Evolutionary conservation across 495 filamentous ascomycete species (phyloP), one percentile per base, ranked within the genome.

Genomic region (Talaromyces stipitatus): DNA sequence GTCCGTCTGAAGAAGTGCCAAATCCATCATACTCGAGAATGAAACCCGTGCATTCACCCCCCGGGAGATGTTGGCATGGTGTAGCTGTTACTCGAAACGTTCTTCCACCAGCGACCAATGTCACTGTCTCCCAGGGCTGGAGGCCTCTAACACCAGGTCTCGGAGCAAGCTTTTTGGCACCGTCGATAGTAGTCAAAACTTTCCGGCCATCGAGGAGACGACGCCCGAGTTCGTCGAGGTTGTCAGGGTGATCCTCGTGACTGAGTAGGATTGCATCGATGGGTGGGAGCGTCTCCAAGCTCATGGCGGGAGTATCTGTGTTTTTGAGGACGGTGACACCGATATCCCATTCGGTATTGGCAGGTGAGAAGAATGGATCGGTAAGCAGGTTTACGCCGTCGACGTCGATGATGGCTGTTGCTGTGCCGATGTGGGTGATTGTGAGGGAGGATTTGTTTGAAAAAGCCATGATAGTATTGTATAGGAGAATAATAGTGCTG

Each of bases 171-270:
- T 75, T 75, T 16, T 63, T 69, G 0, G 70, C 72, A 4, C 78
- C 78, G 33, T 81, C 77, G 0, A 68, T 28, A 0, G 79, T 83
- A 0, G 79, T 82, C 14, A 83, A 64, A 9, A 82, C 77, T 4
- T 53, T 63, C 8, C 76, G 74, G 6, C 77, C 78, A 50, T 82
- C 65, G 24, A 83, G 71, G 0, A 80, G 65, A 3, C 57, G 65
- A 18, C 70, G 70, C 7, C 70, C 70, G 2, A 65, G 54, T 12
- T 69, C 66, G 32, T 83, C 78, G 0, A 83, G 70, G 58, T 81
- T 83, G 56, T 82, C 78, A 0, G 70, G 68, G 55, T 83, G 78
- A 61, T 82, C 79, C 65, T 82, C 80, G 56, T 83, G 78, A 62
- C 74, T 77, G 12, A 83, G 69, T 5, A 83, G 67, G 2, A 83